Evolutionary conservation across 2,329 filamentous ascomycete genomes (phyloP).

Genomic region (Colletotrichum incanum): DNA sequence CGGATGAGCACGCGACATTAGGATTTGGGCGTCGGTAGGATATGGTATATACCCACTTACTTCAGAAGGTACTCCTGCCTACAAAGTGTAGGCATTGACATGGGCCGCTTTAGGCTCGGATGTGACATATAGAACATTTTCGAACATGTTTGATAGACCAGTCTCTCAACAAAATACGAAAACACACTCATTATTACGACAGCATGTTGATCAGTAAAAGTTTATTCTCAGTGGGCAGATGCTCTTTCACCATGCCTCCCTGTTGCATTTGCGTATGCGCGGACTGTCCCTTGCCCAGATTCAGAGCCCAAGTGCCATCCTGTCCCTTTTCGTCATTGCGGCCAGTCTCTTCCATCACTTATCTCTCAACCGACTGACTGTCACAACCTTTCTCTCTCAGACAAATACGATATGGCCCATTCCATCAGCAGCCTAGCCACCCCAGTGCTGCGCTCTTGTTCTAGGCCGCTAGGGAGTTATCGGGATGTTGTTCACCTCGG

Average conservation of each 20-base stretch:
- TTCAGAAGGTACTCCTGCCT: constrained; percentile 16
- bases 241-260: neutral
- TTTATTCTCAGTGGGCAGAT: neutral
- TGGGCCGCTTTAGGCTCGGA: neutral
- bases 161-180: neutral
- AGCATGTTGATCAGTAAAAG: neutral
- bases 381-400: neutral
- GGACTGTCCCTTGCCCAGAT: neutral
- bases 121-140: neutral
- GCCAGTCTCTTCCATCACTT: neutral
- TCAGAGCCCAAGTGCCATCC: neutral
- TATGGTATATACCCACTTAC: constrained; percentile 28
- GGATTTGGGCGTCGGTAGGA: constrained; percentile 26
- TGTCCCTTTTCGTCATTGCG: neutral
- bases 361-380: neutral
- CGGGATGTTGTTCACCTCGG: neutral
- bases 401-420: neutral
- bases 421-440: neutral
- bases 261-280: neutral
- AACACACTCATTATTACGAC: neutral
- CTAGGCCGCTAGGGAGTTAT: neutral
- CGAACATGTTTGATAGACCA: neutral
- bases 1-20: neutral
- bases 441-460: too few species aligned
- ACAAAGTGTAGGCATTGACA: neutral